Conservation (phyloP, 345 rosid species). For the Lenwebbia sp. region DNA sequence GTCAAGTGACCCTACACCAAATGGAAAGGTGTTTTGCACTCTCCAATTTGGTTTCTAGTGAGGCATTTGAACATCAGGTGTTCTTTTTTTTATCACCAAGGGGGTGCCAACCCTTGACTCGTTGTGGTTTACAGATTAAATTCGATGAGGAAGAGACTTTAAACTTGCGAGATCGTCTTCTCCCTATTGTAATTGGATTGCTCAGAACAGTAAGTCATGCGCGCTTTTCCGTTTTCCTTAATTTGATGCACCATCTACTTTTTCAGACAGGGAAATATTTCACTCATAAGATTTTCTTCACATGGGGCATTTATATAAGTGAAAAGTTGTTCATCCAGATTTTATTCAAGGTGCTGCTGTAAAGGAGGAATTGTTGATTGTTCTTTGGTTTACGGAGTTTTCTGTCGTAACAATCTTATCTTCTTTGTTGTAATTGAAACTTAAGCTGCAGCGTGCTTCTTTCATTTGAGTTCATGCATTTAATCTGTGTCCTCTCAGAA, state of each 20-base stretch:
- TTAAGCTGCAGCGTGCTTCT: not conserved
- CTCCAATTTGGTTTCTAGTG: not conserved
- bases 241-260: not conserved
- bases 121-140: not conserved
- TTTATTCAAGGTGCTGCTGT: not conserved
- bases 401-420: not conserved
- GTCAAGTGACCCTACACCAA: not conserved
- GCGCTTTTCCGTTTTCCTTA: not conserved
- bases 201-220: slow-evolving; percentile 10
- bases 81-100: not conserved
- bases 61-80: not conserved
- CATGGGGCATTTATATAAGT: not conserved
- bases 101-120: not conserved
- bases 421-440: not conserved
- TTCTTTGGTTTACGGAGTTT: not conserved
- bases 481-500: not conserved
- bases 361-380: not conserved
- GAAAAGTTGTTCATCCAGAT: not conserved
- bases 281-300: not conserved
- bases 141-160: slow-evolving; percentile 6
- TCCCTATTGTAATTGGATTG: slow-evolving; percentile 7
- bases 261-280: not conserved
- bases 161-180: slow-evolving; percentile 7
- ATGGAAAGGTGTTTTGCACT: not conserved
- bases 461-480: not conserved